Percentiles rank a stretch among this genome's conserved stretches.
These are phyloP conservation scores for Vigna nakashimae DNA, from an alignment of 306 rosid species.

Conservation along the genomic window DNA sequence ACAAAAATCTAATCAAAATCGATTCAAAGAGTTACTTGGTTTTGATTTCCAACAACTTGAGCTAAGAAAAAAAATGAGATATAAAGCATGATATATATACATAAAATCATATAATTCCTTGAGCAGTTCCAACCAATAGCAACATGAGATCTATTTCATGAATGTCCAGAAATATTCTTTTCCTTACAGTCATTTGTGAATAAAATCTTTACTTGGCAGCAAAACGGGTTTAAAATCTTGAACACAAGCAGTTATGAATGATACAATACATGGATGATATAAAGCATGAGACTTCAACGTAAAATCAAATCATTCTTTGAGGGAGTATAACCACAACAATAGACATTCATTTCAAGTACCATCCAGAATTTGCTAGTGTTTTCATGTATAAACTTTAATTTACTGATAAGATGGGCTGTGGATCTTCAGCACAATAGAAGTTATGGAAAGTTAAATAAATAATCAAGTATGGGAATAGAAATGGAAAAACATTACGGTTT, in stretches of 20 bases:
- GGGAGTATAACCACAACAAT: not conserved
- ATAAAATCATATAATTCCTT: not conserved
- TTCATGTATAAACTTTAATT: slow-evolving; percentile 6
- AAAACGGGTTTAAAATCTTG: not conserved
- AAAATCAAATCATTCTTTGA: not conserved
- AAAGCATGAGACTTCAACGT: not conserved
- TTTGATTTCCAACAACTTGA: not conserved
- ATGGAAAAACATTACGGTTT: not conserved
- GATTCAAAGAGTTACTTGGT: not conserved
- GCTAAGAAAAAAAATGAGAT: not conserved
- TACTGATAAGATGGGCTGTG: not conserved
- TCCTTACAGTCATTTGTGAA: not conserved
- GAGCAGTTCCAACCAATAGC: not conserved
- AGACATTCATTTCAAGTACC: slow-evolving; percentile 8
- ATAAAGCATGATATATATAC: not conserved
- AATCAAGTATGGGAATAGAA: not conserved
- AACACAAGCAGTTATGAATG: not conserved
- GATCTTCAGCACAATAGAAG: not conserved
- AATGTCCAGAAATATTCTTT: not conserved
- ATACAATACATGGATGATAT: not conserved
- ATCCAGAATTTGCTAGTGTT: not conserved
- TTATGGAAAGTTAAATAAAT: not conserved
- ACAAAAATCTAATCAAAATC: not conserved
- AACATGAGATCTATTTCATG: not conserved
- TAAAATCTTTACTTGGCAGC: not conserved